Evolutionary conservation across 306 rosid genomes (phyloP).

Genomic region (Lablab purpureus): DNA sequence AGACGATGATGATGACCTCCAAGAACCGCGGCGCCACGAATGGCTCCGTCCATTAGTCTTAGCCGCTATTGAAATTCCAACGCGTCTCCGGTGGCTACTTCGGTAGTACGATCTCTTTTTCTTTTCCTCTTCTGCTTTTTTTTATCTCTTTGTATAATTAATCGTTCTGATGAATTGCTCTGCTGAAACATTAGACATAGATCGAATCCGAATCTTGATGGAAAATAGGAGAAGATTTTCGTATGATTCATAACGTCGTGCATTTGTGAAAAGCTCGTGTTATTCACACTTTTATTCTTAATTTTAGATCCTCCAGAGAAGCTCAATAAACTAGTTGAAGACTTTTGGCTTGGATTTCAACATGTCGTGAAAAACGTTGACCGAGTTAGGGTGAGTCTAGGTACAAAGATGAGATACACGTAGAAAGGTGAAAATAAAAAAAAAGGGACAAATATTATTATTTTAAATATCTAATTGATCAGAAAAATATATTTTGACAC

Average conservation of each 20-base stretch:
- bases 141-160: constrained; percentile 7
- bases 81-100: constrained; percentile 2
- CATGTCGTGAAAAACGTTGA: background rate
- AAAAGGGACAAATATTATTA: too few relatives aligned
- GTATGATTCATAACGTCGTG: background rate
- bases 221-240: background rate
- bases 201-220: background rate
- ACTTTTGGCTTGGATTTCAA: background rate
- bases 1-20: constrained; percentile 71
- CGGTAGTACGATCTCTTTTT: background rate
- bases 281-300: background rate
- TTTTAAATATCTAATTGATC: too few relatives aligned
- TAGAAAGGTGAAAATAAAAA: background rate
- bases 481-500: too few relatives aligned
- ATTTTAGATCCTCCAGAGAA: background rate
- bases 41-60: constrained; percentile 39
- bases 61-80: background rate
- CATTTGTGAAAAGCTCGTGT: background rate
- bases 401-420: too few relatives aligned
- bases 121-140: background rate
- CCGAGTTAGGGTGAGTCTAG: background rate
- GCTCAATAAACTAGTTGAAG: background rate
- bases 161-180: constrained; percentile 15
- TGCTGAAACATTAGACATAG: background rate
- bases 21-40: constrained; percentile 9